These are phyloP conservation scores for Antrodiella citrinella DNA, from an alignment of 768 basidiomycete genomes.

Conservation along the genomic window DNA sequence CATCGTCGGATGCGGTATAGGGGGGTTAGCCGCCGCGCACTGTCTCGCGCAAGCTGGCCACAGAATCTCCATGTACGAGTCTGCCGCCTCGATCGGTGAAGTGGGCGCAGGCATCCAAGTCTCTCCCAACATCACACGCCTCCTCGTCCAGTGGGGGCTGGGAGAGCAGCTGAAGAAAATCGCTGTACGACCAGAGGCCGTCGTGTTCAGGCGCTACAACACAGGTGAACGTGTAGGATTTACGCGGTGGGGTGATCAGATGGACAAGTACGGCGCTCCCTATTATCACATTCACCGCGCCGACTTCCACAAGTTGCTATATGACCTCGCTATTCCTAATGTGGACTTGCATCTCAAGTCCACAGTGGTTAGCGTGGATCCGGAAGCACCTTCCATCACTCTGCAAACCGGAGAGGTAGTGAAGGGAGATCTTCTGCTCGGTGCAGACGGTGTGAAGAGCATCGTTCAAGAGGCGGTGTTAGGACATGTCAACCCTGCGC, in stretches of 20 bases:
- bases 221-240: constrained; percentile 31
- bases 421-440: constrained; percentile 28
- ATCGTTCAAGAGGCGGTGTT: constrained; percentile 42
- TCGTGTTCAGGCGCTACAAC: constrained; percentile 30
- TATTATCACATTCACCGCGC: constrained; percentile 37
- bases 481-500: constrained; percentile 32
- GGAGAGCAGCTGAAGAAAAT: constrained; percentile 21
- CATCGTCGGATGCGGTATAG: constrained; percentile 35
- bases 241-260: constrained; percentile 26
- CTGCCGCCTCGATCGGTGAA: constrained; percentile 30
- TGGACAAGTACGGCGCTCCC: constrained; percentile 28
- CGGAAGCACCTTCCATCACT: constrained; percentile 27
- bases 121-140: constrained; percentile 30
- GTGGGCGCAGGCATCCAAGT: constrained; percentile 37
- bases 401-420: constrained; percentile 29
- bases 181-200: constrained; percentile 29
- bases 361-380: constrained; percentile 23
- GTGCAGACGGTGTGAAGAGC: constrained; percentile 41
- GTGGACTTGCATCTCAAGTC: constrained; percentile 27
- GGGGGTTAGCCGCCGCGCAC: constrained; percentile 32
- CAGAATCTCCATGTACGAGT: constrained; percentile 30
- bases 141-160: constrained; percentile 32
- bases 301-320: constrained; percentile 33
- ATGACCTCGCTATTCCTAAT: constrained; percentile 24
- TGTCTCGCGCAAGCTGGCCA: constrained; percentile 32